Evolutionary conservation across 192 early-diverging fungal species (phyloP), one percentile per base, ranked within the genome.

Genomic region (Blastocladiella britannica): DNA sequence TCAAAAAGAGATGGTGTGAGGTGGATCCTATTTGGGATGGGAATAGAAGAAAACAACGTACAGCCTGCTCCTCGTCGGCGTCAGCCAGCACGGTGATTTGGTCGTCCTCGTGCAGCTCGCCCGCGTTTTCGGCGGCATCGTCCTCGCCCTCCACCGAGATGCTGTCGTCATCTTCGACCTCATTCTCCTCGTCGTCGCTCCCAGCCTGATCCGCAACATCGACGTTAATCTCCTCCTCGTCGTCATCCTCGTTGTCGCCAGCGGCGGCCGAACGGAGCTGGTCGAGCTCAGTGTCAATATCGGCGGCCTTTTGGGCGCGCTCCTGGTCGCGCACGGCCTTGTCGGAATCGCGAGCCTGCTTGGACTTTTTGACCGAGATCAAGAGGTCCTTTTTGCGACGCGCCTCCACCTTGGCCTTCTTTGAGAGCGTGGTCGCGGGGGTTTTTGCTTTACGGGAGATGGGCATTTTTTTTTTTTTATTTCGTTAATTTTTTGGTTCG

Each of bases 161-260:
- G 30, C 64, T 66, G 18, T 58, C 62, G 23, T 64, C 61, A 5
- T 62, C 62, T 8, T 23, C 23, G 51, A 5, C 56, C 6, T 68
- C 72, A 2, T 65, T 68, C 23, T 60, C 65, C 0, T 63, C 63
- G 1, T 61, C 57, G 25, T 68, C 63, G 22, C 62, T 62, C 18
- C 60, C 65, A 0, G 60, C 58, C 26, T 29, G 59, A 26, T 68
- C 70, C n/a, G 26, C 28, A 29, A 30, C 53, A 2, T 67, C 68
- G 28, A 68, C 70, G 20, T 63, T 66, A 22, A 73, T 63, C 52
- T 65, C 55, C 54, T 64, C 65, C 25, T 62, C 55, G 56, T 68
- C 61, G 7, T 67, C 66, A 3, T 68, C 72, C 25, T 66, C 60
- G 23, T 72, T 58, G 18, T 67, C 65, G 23, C 63, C 67, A 52